Conservation (phyloP, 495 filamentous ascomycete genomes). For the Talaromyces ruber region DNA sequence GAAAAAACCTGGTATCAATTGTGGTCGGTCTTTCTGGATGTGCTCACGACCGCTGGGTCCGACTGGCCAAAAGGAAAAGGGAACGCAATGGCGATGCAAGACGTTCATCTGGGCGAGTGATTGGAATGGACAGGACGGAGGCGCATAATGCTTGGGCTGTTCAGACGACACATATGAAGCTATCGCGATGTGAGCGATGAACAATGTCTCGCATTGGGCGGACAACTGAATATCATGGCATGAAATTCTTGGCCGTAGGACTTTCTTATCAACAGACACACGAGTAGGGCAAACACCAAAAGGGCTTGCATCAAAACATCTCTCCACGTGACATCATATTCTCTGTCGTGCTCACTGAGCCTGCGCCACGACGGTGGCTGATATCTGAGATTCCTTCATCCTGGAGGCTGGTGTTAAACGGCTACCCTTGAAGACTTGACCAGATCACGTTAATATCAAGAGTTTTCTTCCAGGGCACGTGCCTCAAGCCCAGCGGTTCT, state of each 20-base stretch:
- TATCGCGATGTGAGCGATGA: not conserved
- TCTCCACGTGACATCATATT: not conserved
- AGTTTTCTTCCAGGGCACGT: not conserved
- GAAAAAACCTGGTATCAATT: constrained; percentile 81
- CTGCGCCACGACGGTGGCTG: not conserved
- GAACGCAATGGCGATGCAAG: constrained; percentile 73
- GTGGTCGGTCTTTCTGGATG: constrained; percentile 79
- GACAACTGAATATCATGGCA: not conserved
- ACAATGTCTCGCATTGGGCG: not conserved
- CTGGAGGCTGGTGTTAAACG: not conserved
- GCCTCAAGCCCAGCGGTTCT: not conserved
- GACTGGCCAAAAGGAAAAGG: constrained; percentile 69
- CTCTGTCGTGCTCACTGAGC: not conserved
- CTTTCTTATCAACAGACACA: not conserved
- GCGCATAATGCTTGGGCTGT: not conserved
- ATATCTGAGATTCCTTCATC: not conserved
- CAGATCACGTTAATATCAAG: not conserved
- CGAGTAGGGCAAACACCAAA: not conserved
- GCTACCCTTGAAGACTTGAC: not conserved
- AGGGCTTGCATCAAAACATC: not conserved
- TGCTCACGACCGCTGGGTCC: constrained; percentile 76
- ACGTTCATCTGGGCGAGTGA: constrained; percentile 92
- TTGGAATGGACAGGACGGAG: constrained; percentile 43
- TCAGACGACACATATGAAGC: not conserved
- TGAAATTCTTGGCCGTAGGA: not conserved